Percentiles rank a stretch among this genome's conserved stretches.
These are phyloP conservation scores for Excoecaria cochinchinensis DNA, from an alignment of 345 rosid species.

Conservation along the genomic window DNA sequence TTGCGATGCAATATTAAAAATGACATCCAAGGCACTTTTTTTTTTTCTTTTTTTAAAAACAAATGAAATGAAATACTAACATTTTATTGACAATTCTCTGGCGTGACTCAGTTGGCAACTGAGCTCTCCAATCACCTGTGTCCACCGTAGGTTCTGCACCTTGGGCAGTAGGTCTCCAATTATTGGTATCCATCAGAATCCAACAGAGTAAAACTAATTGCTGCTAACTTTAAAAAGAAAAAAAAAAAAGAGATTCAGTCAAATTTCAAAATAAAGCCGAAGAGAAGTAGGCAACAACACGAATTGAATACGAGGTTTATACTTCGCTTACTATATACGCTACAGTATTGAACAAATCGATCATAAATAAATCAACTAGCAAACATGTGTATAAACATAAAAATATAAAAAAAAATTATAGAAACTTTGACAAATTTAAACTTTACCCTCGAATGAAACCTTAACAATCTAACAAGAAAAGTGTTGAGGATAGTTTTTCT, in stretches of 20 bases:
- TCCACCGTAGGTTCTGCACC: conserved; percentile 44
- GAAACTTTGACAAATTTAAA: too few relatives aligned
- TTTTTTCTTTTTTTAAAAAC: too few relatives aligned
- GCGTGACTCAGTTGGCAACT: conserved; percentile 44
- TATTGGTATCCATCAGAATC: conserved; percentile 14
- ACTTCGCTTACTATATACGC: too few relatives aligned
- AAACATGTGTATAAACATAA: too few relatives aligned
- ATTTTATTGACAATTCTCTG: conserved; percentile 49
- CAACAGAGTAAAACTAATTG: not conserved
- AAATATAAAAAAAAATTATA: too few relatives aligned
- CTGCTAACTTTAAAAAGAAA: not conserved
- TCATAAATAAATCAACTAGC: too few relatives aligned
- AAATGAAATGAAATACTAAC: conserved; percentile 34
- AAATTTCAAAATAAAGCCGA: not conserved
- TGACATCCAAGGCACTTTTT: not conserved
- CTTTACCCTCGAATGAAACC: too few relatives aligned
- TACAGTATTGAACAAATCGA: too few relatives aligned
- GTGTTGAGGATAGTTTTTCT: too few relatives aligned
- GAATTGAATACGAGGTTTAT: too few relatives aligned
- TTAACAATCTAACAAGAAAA: too few relatives aligned
- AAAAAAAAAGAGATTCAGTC: not conserved
- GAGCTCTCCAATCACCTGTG: conserved; percentile 63
- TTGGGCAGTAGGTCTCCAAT: conserved; percentile 17
- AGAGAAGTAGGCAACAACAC: too few relatives aligned
- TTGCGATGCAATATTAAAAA: not conserved